Percentiles rank a stretch among this genome's conserved stretches.
Conservation (phyloP, 495 filamentous ascomycete genomes). For the Neurospora sp. region DNA sequence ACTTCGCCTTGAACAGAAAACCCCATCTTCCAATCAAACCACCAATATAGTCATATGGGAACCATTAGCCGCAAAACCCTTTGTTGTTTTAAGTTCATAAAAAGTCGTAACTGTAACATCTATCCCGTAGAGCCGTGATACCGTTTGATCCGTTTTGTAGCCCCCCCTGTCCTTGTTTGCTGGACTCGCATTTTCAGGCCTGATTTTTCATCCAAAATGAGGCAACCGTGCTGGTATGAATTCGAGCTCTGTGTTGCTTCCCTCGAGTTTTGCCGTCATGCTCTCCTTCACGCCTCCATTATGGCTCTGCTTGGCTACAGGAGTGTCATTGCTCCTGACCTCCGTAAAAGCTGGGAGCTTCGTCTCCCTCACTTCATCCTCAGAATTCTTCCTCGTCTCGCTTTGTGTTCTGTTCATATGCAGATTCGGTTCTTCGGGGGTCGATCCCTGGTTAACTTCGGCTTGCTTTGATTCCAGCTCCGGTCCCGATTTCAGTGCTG, state of each 20-base stretch:
- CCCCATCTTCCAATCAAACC: background rate
- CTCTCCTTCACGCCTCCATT: background rate
- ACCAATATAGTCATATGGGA: background rate
- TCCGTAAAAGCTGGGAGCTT: slow-evolving; percentile 1
- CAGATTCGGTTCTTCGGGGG: background rate
- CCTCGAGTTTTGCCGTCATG: background rate
- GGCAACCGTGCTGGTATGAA: slow-evolving; percentile 27
- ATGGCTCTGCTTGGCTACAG: background rate
- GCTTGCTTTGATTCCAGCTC: background rate
- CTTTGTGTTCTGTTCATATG: background rate
- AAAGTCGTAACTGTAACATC: background rate
- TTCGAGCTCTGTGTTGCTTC: background rate
- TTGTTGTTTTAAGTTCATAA: background rate
- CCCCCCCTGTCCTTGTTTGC: background rate
- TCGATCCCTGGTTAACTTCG: background rate
- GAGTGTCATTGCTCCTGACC: background rate
- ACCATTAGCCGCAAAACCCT: background rate
- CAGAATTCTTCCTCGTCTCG: background rate
- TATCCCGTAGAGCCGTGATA: background rate
- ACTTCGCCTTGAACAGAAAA: background rate
- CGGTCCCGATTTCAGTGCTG: slow-evolving; percentile 1
- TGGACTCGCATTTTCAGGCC: background rate
- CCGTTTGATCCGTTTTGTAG: background rate
- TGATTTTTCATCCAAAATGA: slow-evolving; percentile 15
- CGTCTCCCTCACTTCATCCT: slow-evolving; percentile 4